Conservation (phyloP, 768 basidiomycete genomes). For the Pleurotus djamor region DNA sequence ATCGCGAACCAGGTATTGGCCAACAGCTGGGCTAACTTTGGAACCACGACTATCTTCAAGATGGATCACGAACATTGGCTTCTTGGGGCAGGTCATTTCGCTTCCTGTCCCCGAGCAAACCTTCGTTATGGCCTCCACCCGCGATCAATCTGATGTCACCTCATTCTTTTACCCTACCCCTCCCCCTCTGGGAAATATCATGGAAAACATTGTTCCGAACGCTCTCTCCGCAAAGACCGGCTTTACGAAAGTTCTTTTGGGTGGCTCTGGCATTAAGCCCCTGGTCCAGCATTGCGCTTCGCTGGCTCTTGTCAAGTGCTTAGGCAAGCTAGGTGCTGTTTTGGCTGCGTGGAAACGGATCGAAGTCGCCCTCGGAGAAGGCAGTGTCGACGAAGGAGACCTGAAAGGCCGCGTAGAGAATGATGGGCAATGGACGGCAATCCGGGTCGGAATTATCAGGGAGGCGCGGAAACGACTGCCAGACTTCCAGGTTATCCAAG, state of each 20-base stretch:
- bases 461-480: constrained; percentile 79
- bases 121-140: constrained; percentile 47
- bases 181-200: constrained; percentile 65
- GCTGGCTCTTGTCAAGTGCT: constrained; percentile 69
- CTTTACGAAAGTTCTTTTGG: constrained; percentile 81
- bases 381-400: neutral
- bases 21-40: constrained; percentile 63
- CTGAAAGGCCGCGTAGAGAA: constrained; percentile 29
- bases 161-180: constrained; percentile 55
- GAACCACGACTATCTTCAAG: constrained; percentile 86
- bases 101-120: constrained; percentile 65
- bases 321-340: constrained; percentile 68
- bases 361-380: constrained; percentile 53
- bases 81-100: constrained; percentile 77
- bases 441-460: constrained; percentile 66
- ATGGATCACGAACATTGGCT: constrained; percentile 89
- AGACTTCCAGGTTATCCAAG: constrained; percentile 84
- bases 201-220: constrained; percentile 78
- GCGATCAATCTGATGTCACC: neutral
- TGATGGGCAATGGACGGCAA: constrained; percentile 71
- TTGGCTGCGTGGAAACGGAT: constrained; percentile 45
- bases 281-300: constrained; percentile 89
- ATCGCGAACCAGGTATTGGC: constrained; percentile 66
- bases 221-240: constrained; percentile 65
- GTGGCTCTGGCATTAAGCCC: constrained; percentile 38